Conservation (phyloP, 2,329 filamentous ascomycete species). For the Trichophyton mentagrophytes region DNA sequence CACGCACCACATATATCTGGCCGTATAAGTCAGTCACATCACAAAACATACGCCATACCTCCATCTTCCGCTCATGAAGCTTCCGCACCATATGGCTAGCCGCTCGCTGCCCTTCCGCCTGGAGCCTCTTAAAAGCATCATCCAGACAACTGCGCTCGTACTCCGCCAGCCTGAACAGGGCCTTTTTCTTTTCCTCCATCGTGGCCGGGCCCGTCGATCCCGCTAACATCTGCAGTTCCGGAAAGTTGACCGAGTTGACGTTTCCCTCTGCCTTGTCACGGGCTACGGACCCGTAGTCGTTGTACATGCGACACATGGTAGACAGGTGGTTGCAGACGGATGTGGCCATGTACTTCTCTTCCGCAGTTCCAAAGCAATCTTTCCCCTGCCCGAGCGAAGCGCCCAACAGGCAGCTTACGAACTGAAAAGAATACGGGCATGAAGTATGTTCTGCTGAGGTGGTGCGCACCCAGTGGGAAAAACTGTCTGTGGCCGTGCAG, state of each 20-base stretch:
- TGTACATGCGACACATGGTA: conserved; percentile 23
- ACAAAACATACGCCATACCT: conserved; percentile 17
- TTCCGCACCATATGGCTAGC: too few relatives aligned
- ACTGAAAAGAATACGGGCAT: background rate
- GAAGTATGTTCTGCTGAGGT: background rate
- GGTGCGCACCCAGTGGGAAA: background rate
- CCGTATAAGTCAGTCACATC: conserved; percentile 26
- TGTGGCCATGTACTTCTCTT: conserved; percentile 4
- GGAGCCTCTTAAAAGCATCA: background rate
- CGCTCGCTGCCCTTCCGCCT: background rate
- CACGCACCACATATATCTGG: conserved; percentile 26
- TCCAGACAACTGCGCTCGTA: background rate
- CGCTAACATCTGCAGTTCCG: conserved; percentile 16
- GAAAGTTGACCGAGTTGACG: conserved; percentile 25
- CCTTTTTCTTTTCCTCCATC: too few relatives aligned
- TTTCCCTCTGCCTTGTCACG: conserved; percentile 22
- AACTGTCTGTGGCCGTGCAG: background rate
- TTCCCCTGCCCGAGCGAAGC: too few relatives aligned
- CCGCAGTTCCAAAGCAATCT: too few relatives aligned
- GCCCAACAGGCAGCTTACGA: too few relatives aligned
- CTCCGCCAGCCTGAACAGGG: background rate
- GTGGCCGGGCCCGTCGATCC: conserved; percentile 5
- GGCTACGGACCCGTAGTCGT: conserved; percentile 23
- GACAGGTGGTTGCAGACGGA: conserved; percentile 16
- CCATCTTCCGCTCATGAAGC: too few relatives aligned